Conservation (phyloP, 73 alveolate species). For the Paramecium sexaurelia region DNA sequence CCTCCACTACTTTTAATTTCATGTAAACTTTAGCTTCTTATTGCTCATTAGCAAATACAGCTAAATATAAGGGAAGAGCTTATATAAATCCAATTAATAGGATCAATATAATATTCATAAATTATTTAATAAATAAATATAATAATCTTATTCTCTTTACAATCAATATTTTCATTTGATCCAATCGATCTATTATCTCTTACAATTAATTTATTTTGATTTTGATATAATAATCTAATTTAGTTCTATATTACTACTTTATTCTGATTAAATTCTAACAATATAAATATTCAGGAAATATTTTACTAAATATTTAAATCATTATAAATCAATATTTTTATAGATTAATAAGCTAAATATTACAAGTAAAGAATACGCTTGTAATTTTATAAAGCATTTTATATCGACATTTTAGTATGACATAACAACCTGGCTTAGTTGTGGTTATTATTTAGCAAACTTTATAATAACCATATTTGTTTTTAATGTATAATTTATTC, state of each 20-base stretch:
- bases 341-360: neutral
- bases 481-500: neutral
- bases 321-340: neutral
- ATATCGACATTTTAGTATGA: neutral
- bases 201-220: no score
- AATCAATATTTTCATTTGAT: neutral
- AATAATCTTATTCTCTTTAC: neutral
- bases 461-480: neutral
- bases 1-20: neutral
- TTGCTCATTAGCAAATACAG: neutral
- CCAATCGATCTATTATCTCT: no score
- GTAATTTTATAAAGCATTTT: neutral
- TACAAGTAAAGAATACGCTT: neutral
- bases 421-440: neutral
- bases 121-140: neutral
- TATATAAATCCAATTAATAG: neutral
- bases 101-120: neutral
- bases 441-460: neutral
- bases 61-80: slow-evolving; percentile 20
- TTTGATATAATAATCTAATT: no score
- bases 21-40: neutral
- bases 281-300: neutral
- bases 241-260: no score
- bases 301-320: neutral
- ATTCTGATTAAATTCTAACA: neutral